phyloP scores from a whole-genome alignment of 768 basidiomycete species.

The Rubroboletus pulcherrimus region DNA sequence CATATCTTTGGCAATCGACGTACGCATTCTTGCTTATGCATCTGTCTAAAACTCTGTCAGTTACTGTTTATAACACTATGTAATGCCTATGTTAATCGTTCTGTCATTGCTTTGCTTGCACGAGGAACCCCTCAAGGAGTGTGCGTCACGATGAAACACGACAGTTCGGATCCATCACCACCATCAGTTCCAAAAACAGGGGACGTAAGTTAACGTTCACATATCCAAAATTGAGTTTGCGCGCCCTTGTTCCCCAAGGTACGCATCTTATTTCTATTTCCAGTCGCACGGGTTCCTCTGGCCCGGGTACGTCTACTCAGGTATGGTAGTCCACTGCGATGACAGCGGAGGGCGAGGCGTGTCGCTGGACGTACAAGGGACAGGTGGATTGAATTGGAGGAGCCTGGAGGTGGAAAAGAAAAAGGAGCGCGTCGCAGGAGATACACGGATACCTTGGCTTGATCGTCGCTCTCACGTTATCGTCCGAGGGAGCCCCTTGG shows the following conservation, averaged over 20 bases:
- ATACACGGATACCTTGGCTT: not conserved
- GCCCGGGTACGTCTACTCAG: not conserved
- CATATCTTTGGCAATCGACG: conserved; percentile 16
- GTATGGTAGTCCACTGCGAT: conserved; percentile 11
- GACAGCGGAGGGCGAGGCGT: conserved; percentile 2
- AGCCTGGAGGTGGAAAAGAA: not conserved
- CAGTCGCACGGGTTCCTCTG: not conserved
- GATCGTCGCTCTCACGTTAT: not conserved
- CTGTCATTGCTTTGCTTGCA: not conserved
- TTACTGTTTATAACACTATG: conserved; percentile 1
- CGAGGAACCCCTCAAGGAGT: not conserved
- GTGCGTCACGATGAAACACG: not conserved
- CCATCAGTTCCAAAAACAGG: not conserved
- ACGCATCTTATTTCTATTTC: conserved; percentile 9
- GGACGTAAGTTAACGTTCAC: conserved; percentile 9
- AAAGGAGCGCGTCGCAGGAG: not conserved
- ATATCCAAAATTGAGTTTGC: conserved; percentile 6
- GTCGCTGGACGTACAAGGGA: not conserved
- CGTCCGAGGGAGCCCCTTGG: not conserved
- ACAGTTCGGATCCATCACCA: conserved; percentile 12
- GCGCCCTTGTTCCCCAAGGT: not conserved
- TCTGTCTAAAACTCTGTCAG: not conserved
- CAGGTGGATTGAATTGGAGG: not conserved
- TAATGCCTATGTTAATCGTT: not conserved
- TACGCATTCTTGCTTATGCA: not conserved